Evolutionary conservation across 345 rosid species (phyloP).

Genomic region (Erucastrum elatum): DNA sequence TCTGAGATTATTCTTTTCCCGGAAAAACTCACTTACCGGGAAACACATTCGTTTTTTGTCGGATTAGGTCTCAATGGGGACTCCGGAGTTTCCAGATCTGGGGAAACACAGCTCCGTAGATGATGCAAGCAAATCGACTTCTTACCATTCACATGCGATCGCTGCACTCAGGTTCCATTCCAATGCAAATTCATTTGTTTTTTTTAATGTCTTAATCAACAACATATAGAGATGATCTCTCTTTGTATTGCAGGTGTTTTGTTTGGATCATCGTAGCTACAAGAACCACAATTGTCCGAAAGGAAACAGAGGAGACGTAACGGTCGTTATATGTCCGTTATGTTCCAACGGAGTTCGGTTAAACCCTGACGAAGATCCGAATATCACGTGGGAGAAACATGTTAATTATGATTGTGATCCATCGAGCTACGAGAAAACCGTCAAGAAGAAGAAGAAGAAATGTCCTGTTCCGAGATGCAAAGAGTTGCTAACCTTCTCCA

Average conservation of each 20-base stretch:
- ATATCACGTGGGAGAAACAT: constrained; percentile 86
- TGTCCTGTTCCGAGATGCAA: constrained; percentile 87
- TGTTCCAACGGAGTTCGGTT: constrained; percentile 87
- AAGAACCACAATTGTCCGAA: constrained; percentile 41
- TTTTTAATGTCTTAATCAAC: background rate
- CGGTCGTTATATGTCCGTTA: constrained; percentile 88
- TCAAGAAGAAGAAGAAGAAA: constrained; percentile 51
- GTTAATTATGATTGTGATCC: constrained; percentile 78
- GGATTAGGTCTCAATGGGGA: constrained; percentile 55
- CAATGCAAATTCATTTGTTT: background rate
- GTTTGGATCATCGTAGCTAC: constrained; percentile 89
- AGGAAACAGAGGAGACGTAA: constrained; percentile 69
- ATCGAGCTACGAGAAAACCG: constrained; percentile 74
- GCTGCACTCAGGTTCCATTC: constrained; percentile 70
- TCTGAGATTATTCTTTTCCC: background rate
- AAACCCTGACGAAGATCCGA: constrained; percentile 75
- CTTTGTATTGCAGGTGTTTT: constrained; percentile 62
- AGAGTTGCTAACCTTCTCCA: constrained; percentile 78
- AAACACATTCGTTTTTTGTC: too few relatives aligned
- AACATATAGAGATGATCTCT: background rate
- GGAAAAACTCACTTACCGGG: background rate
- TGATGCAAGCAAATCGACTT: constrained; percentile 89
- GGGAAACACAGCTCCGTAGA: constrained; percentile 85
- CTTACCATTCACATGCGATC: constrained; percentile 96
- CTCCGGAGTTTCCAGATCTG: constrained; percentile 94